Evolutionary conservation across 2,329 filamentous ascomycete genomes (phyloP).

Genomic region (Talaromyces piceae): DNA sequence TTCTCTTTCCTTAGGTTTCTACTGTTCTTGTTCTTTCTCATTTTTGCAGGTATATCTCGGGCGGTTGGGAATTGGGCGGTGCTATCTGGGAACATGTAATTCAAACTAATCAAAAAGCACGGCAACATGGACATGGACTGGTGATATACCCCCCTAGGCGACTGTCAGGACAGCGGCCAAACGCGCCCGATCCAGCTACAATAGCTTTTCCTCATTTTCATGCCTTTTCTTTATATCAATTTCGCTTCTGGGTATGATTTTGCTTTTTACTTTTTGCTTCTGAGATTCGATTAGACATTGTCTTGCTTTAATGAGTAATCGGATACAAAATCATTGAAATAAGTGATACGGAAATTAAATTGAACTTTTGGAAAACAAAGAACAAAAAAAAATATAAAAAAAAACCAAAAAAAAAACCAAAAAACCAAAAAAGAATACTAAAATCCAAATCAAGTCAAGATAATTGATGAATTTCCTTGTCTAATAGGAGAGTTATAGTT

Average conservation of each 20-base stretch:
- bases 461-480: background rate
- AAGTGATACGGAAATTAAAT: slow-evolving; percentile 15
- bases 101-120: background rate
- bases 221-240: background rate
- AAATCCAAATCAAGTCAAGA: background rate
- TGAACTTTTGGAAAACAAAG: slow-evolving; percentile 17
- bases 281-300: too few species aligned
- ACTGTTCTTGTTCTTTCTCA: too few species aligned
- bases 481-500: background rate
- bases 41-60: too few species aligned
- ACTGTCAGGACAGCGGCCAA: background rate
- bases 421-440: background rate
- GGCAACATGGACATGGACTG: too few species aligned
- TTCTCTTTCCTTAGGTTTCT: background rate
- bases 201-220: background rate
- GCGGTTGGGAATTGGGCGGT: background rate
- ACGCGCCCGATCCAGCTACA: background rate
- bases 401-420: background rate
- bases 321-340: too few species aligned
- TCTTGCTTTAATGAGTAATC: background rate
- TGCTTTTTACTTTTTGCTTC: background rate
- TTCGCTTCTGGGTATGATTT: background rate
- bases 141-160: background rate
- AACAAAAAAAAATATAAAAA: slow-evolving; percentile 22
- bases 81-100: background rate